phyloP scores from a whole-genome alignment of 2,329 filamentous ascomycete genomes.

The Penicillium vulpinum region DNA sequence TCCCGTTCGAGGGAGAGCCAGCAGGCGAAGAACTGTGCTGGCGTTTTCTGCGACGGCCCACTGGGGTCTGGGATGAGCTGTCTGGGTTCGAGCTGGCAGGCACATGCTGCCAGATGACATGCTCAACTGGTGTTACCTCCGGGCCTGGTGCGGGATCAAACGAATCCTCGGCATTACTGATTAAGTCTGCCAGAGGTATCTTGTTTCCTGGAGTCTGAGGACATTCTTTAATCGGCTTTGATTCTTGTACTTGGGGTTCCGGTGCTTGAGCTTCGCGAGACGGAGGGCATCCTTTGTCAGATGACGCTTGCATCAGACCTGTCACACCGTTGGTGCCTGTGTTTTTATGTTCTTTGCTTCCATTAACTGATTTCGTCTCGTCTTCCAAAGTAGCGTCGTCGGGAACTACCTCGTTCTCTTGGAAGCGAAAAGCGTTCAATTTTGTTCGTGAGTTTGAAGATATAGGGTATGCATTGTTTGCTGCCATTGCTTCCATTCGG shows the following conservation, averaged over 20 bases:
- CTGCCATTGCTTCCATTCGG: slow-evolving; percentile 27
- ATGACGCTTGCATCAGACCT: slow-evolving; percentile 23
- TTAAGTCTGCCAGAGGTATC: slow-evolving; percentile 61
- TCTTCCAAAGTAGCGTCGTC: slow-evolving; percentile 25
- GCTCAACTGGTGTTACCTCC: slow-evolving; percentile 59
- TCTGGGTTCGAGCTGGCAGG: slow-evolving; percentile 44
- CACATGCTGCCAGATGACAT: slow-evolving; percentile 59
- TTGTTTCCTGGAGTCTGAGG: slow-evolving; percentile 62
- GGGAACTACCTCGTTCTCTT: slow-evolving; percentile 28
- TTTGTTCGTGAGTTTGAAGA: slow-evolving; percentile 56
- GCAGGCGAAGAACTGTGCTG: slow-evolving; percentile 72
- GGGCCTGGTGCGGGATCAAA: slow-evolving; percentile 50
- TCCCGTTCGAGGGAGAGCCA: slow-evolving; percentile 61
- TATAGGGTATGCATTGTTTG: slow-evolving; percentile 38
- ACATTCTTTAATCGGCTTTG: slow-evolving; percentile 37
- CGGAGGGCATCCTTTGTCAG: slow-evolving; percentile 19
- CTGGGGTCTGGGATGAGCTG: slow-evolving; percentile 51
- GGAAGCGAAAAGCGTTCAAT: slow-evolving; percentile 57
- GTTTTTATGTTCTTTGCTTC: slow-evolving; percentile 49
- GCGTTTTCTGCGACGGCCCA: slow-evolving; percentile 59
- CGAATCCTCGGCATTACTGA: slow-evolving; percentile 61
- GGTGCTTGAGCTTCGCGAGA: slow-evolving; percentile 17
- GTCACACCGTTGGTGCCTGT: slow-evolving; percentile 39
- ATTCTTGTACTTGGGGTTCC: slow-evolving; percentile 23
- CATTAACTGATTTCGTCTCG: slow-evolving; percentile 28